A percentile compares a stretch with the other conserved stretches of the same genome.
Evolutionary conservation across 2,329 filamentous ascomycete genomes (phyloP).

Genomic region (Corinectria fuckeliana): DNA sequence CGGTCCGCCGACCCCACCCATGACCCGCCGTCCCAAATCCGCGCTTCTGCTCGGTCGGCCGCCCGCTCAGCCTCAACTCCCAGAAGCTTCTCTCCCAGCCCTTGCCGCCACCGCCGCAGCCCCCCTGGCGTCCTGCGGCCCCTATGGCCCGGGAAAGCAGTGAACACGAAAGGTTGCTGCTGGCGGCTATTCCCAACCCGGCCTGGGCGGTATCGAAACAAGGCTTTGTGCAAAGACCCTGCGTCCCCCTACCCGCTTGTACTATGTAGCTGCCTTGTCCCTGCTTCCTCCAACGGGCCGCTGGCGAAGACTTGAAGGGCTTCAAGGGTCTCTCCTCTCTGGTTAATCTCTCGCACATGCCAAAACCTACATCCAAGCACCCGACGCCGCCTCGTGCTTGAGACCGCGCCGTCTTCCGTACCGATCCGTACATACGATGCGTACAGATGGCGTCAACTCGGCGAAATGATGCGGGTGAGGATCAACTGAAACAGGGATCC

Average conservation of each 20-base stretch:
- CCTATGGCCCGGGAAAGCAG: slow-evolving; percentile 1
- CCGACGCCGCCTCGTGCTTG: slow-evolving; percentile 8
- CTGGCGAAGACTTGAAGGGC: neutral
- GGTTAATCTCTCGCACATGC: neutral
- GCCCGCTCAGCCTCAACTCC: slow-evolving; percentile 25
- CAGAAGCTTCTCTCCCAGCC: neutral
- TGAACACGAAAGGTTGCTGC: slow-evolving; percentile 12
- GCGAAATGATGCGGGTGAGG: slow-evolving; percentile 9
- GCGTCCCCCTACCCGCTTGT: neutral
- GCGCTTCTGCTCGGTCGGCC: slow-evolving; percentile 30
- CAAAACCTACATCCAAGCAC: slow-evolving; percentile 5
- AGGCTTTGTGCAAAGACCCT: neutral
- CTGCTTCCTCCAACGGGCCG: slow-evolving; percentile 5
- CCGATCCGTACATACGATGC: slow-evolving; percentile 1
- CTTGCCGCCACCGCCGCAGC: neutral
- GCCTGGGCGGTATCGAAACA: slow-evolving; percentile 5
- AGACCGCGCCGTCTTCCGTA: neutral
- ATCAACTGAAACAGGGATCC: neutral
- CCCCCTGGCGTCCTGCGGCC: slow-evolving; percentile 1
- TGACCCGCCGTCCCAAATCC: no score
- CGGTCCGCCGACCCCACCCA: no score
- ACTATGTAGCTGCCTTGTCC: neutral
- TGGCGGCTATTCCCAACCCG: slow-evolving; percentile 7
- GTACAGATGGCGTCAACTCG: slow-evolving; percentile 13
- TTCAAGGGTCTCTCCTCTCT: neutral